Base-by-base conservation (phyloP, 139 green algal genomes). In the Trebouxia sp. region DNA sequence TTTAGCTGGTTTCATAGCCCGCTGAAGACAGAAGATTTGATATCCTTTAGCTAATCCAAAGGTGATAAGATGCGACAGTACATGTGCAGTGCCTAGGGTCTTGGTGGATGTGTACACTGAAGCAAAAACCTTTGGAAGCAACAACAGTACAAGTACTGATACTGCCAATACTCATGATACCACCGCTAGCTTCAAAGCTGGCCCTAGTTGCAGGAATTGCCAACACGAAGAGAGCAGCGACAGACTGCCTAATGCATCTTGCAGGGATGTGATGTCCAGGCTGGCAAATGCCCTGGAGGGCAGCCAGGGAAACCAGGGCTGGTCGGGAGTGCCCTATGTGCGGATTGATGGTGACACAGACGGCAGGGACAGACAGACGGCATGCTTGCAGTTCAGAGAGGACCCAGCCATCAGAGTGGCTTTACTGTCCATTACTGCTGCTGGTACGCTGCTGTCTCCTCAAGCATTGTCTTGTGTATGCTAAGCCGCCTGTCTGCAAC, bases 371-470 rank as follows among this genome's bases (percentile, higher is more conserved):
- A 87, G 95, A 20, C 56, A 66, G 9, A 69, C 58, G 20, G 83
- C 88, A 5, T 88, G 95, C 12, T 55, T 83, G n/a, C 80, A 74
- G 10, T 98, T 98, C 83, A 84, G 83, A 17, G 55, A 85, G 43
- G 87, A 97, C 62, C 85, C 90, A 10, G 48, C 24, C 14, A 69
- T 97, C 0, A 78, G 89, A 0, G 92, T 98, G 5, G 95, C 96
- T 20, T 86, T 98, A 62, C 91, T 98, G 42, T 94, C 89, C 50
- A 89, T 98, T 56, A 97, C 92, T 24, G 95, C 95, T 4, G 95
- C 93, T 10, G 95, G 92, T n/a, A 88, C 93, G 70, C 35, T 17
- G 28, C 11, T 65, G 53, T 26, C 32, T 35, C n/a, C n/a, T 65
- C 24, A 35, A 12, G 53, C 22, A 14, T 65, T 65, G 53, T 37